Evolutionary conservation across 441 rosid genomes (phyloP).

Genomic region (Pelargonium fulgidum): DNA sequence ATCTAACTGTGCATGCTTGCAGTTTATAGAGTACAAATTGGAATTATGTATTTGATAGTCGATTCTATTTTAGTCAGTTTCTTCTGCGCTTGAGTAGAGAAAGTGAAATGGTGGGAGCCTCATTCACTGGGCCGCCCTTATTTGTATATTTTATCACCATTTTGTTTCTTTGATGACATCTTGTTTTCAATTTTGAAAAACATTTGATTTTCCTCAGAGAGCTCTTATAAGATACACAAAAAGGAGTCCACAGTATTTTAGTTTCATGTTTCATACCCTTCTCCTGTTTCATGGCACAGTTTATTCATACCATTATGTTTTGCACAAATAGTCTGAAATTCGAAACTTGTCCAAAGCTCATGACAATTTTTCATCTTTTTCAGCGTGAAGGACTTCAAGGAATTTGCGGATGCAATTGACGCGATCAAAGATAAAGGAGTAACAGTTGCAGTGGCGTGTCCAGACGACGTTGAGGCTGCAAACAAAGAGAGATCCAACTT

Average conservation of each 20-base stretch:
- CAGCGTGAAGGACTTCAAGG: constrained; percentile 84
- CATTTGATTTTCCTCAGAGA: not conserved
- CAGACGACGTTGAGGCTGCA: constrained; percentile 63
- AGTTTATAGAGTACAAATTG: not conserved
- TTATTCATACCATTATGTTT: not conserved
- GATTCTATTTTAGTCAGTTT: not conserved
- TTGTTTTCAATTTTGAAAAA: not conserved
- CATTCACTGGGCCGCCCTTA: not conserved
- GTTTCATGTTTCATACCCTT: not conserved
- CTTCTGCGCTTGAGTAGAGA: not conserved
- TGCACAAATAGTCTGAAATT: not conserved
- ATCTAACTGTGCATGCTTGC: not conserved
- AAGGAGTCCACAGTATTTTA: not conserved
- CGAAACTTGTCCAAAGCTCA: not conserved
- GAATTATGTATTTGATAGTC: not conserved
- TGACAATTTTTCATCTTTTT: not conserved
- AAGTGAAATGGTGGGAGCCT: not conserved
- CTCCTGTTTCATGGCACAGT: not conserved
- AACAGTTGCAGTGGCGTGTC: constrained; percentile 70
- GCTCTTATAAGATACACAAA: not conserved
- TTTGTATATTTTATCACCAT: not conserved
- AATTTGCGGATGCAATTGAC: constrained; percentile 62
- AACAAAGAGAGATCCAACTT: constrained; percentile 48
- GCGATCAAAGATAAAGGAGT: constrained; percentile 59
- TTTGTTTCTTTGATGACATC: not conserved